Conservation (phyloP, 2,329 filamentous ascomycete genomes). For the Neobulgaria alba region DNA sequence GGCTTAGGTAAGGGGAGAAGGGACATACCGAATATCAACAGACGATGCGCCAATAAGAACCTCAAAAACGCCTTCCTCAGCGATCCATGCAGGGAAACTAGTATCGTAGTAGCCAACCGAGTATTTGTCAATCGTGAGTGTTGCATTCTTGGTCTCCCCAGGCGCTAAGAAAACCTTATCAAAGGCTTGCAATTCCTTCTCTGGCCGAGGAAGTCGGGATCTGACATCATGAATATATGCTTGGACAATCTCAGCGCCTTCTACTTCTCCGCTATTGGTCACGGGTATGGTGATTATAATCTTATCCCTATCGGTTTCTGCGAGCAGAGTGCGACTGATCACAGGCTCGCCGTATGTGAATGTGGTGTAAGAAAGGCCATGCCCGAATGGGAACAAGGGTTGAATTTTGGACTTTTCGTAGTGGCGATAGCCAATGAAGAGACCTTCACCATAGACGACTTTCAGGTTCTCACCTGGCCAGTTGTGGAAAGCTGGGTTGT, state of each 20-base stretch:
- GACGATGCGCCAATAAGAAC: slow-evolving; percentile 54
- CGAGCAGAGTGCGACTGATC: slow-evolving; percentile 36
- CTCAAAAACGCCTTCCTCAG: slow-evolving; percentile 54
- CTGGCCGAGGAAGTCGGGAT: slow-evolving; percentile 53
- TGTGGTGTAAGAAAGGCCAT: slow-evolving; percentile 64
- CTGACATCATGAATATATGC: slow-evolving; percentile 57
- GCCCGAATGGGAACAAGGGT: slow-evolving; percentile 64
- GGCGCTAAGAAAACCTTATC: slow-evolving; percentile 52
- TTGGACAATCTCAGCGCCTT: slow-evolving; percentile 58
- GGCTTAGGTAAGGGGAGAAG: neutral
- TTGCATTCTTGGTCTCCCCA: slow-evolving; percentile 37
- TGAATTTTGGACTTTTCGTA: slow-evolving; percentile 54
- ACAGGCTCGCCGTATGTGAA: slow-evolving; percentile 55
- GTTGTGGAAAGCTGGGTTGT: slow-evolving; percentile 63
- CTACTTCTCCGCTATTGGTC: slow-evolving; percentile 48
- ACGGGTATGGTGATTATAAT: slow-evolving; percentile 37
- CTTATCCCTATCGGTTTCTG: slow-evolving; percentile 29
- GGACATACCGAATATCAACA: slow-evolving; percentile 50
- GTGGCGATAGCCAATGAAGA: slow-evolving; percentile 66
- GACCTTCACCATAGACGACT: slow-evolving; percentile 62
- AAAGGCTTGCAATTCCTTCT: slow-evolving; percentile 65
- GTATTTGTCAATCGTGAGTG: slow-evolving; percentile 37
- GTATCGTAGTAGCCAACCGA: slow-evolving; percentile 54
- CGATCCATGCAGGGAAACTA: slow-evolving; percentile 50
- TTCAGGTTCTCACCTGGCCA: slow-evolving; percentile 64